Evolutionary conservation across 768 basidiomycete species (phyloP).

Genomic region (Auriscalpium orientale): DNA sequence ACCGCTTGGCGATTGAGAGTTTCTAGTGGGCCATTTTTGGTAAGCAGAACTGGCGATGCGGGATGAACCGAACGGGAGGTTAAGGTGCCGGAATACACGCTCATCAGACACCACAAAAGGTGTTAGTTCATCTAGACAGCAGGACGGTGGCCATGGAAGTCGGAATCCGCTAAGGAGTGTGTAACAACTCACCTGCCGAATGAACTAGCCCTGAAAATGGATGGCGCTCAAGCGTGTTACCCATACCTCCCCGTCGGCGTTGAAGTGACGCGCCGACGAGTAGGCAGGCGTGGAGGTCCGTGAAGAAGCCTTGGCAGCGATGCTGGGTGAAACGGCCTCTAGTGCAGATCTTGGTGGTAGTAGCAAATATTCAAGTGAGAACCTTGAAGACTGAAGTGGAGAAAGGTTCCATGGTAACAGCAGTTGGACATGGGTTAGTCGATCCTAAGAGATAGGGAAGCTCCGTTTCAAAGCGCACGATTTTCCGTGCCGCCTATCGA

Average conservation of each 20-base stretch:
- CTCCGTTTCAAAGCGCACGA: too few species aligned
- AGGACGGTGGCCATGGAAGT: conserved; percentile 85
- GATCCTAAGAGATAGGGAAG: too few species aligned
- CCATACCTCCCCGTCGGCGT: conserved; percentile 77
- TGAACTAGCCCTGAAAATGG: conserved; percentile 88
- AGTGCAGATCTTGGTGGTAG: conserved; percentile 86
- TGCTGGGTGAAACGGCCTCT: conserved; percentile 69
- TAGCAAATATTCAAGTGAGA: conserved; percentile 86
- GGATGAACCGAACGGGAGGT: conserved; percentile 65
- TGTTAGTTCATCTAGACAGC: conserved; percentile 84
- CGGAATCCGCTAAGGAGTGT: conserved; percentile 81
- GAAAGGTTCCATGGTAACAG: conserved; percentile 85
- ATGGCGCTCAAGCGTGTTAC: conserved; percentile 84
- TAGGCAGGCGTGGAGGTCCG: conserved; percentile 73
- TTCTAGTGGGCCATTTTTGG: conserved; percentile 70
- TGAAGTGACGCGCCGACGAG: conserved; percentile 65
- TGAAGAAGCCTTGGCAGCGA: conserved; percentile 75
- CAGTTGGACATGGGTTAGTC: conserved; percentile 83
- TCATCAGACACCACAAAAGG: conserved; percentile 82
- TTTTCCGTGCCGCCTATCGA: too few species aligned
- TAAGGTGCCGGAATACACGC: conserved; percentile 79
- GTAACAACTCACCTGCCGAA: conserved; percentile 88
- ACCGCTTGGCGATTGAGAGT: conserved; percentile 51
- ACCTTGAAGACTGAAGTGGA: conserved; percentile 84
- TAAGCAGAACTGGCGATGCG: conserved; percentile 67